Evolutionary conservation across 148 eudicot genomes (phyloP).

Genomic region (Linanthus parryae): DNA sequence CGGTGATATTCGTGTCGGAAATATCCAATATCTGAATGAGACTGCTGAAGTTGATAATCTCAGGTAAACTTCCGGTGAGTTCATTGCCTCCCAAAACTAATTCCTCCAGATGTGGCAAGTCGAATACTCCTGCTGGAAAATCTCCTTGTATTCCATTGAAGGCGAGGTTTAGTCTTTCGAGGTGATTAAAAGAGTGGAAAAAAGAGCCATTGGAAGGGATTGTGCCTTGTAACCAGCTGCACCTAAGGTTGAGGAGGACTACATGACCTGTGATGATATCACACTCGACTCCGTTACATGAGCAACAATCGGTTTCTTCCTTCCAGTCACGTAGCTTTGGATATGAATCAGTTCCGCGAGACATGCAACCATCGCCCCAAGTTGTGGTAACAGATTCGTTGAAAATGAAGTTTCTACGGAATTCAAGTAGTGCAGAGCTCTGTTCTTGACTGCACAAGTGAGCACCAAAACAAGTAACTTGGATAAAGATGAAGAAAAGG

Average conservation of each 20-base stretch:
- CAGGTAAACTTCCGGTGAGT: slow-evolving; percentile 1
- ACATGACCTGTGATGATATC: slow-evolving; percentile 14
- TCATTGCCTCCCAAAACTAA: slow-evolving; percentile 1
- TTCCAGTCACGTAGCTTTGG: neutral
- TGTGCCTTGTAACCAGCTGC: slow-evolving; percentile 3
- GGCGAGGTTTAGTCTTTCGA: neutral
- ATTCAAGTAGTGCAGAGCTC: slow-evolving; percentile 3
- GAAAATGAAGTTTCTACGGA: neutral
- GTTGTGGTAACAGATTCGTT: neutral
- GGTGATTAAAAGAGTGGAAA: neutral
- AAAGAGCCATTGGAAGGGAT: slow-evolving; percentile 12
- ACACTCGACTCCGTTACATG: slow-evolving; percentile 21
- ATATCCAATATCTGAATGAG: slow-evolving; percentile 11
- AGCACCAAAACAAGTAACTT: neutral
- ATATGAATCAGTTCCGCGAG: no score
- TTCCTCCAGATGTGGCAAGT: slow-evolving; percentile 16
- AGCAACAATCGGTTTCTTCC: slow-evolving; percentile 3
- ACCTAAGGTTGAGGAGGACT: slow-evolving; percentile 16
- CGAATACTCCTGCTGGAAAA: slow-evolving; percentile 16
- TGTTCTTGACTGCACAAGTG: neutral
- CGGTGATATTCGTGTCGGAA: neutral
- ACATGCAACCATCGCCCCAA: neutral
- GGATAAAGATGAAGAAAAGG: neutral
- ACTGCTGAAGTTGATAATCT: slow-evolving; percentile 12
- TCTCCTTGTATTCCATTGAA: slow-evolving; percentile 9